Percentiles rank a stretch among this genome's conserved stretches.
Conservation (phyloP, 1,139 yeast genomes). For the Taiozyma sp. region DNA sequence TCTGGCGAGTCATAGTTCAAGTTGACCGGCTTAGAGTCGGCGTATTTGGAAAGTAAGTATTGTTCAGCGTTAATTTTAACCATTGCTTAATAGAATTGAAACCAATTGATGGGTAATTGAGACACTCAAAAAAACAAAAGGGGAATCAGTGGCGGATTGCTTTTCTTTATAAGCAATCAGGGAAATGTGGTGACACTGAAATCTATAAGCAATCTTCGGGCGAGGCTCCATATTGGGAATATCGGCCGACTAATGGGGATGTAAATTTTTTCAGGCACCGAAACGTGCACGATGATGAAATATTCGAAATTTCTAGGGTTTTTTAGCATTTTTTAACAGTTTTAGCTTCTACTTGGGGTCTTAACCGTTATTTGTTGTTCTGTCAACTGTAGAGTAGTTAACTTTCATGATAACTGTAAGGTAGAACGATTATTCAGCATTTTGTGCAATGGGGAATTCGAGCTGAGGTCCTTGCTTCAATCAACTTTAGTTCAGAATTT, state of each 20-base stretch:
- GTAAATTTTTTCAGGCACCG: not conserved
- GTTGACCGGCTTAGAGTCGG: conserved; percentile 25
- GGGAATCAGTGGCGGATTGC: not conserved
- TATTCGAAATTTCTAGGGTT: not conserved
- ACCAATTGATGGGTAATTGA: not conserved
- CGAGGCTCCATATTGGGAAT: not conserved
- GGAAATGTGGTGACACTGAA: not conserved
- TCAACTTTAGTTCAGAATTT: too few relatives aligned
- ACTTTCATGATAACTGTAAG: too few relatives aligned
- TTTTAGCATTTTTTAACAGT: too few relatives aligned
- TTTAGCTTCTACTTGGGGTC: too few relatives aligned
- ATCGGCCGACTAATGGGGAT: not conserved
- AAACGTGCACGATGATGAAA: not conserved
- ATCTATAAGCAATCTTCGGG: not conserved
- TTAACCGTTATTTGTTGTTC: too few relatives aligned
- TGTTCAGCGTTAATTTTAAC: conserved; percentile 26
- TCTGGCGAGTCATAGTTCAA: conserved; percentile 27
- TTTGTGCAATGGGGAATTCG: too few relatives aligned
- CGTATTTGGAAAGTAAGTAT: conserved; percentile 25
- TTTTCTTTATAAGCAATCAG: not conserved
- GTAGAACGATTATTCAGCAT: too few relatives aligned
- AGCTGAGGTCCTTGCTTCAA: too few relatives aligned
- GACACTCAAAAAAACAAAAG: not conserved
- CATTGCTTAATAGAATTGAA: conserved; percentile 4
- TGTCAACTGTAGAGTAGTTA: too few relatives aligned